Evolutionary conservation across 2,329 filamentous ascomycete species (phyloP), one percentile per base, ranked within the genome.

Genomic region (Cercospora citrullina): DNA sequence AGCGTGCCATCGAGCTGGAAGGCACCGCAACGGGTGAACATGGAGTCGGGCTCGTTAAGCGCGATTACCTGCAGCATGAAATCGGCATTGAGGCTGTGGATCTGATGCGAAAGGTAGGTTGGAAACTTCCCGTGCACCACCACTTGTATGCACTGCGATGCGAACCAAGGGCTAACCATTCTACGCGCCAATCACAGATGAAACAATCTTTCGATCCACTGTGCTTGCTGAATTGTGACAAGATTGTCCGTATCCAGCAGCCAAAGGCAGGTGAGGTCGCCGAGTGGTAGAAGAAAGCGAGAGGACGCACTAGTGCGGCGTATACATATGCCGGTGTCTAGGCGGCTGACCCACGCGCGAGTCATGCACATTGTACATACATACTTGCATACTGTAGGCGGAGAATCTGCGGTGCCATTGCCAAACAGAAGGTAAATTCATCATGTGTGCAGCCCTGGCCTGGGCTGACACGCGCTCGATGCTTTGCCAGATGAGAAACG

Each of bases 21-120:
- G 92, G 92, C 8, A 95, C 92, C 0, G 91, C 93, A 1, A 94
- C 92, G 12, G 92, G 92, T 64, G 92, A 96, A 80, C 92, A 96
- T 78, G 92, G 92, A 51, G 89, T 95, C 63, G 92, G 92, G 6
- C 82, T 96, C 59, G 90, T 94, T 66, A 96, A 96, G 86, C 84
- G 92, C 72, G 92, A 95, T 77, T 94, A 94, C 76, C 84, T 96
- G 53, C 85, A 88, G 9, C 90, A 94, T 75, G 92, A 96, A 80
- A 82, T 95, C 48, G 91, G 92, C 12, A 83, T 88, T 77, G 83
- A 81, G 12, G 92, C 91, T 0, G 91, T 96, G 8, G 91, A 94
- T 80, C 84, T 90, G 23, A 96, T 96, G 92, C 87, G 92, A 80
- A 91, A 90, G 85, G 89, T 91, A 80, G 74, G 83, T 79, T 60